These are phyloP conservation scores for Tulasnella calospora DNA, from an alignment of 768 basidiomycete species.

Conservation along the genomic window DNA sequence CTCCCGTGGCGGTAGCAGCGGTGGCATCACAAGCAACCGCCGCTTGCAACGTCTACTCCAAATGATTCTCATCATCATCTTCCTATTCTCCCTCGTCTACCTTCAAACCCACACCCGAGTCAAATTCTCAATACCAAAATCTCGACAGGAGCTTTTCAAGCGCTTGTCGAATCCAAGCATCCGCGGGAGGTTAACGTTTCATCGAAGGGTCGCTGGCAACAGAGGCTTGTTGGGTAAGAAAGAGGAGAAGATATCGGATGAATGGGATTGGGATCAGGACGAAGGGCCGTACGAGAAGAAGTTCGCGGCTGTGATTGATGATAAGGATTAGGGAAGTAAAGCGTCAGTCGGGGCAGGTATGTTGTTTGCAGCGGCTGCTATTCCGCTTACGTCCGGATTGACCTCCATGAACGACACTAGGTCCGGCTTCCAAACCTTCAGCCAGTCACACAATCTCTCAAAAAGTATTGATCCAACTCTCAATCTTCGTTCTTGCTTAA, in stretches of 20 bases:
- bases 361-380: too few relatives aligned
- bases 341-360: too few relatives aligned
- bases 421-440: too few relatives aligned
- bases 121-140: not conserved
- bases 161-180: not conserved
- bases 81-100: not conserved
- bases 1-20: too few relatives aligned
- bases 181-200: not conserved
- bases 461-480: too few relatives aligned
- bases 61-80: not conserved
- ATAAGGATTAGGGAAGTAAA: too few relatives aligned
- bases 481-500: too few relatives aligned
- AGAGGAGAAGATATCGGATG: not conserved
- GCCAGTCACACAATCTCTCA: too few relatives aligned
- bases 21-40: too few relatives aligned
- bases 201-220: not conserved
- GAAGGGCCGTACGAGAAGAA: constrained; percentile 2
- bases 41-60: not conserved
- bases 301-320: constrained; percentile 47
- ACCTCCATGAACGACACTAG: too few relatives aligned
- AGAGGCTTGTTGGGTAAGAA: not conserved
- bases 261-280: constrained; percentile 11
- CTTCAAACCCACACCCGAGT: not conserved
- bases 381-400: too few relatives aligned
- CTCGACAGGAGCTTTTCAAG: not conserved